Evolutionary conservation across 164 flowering plant genomes (phyloP).

Genomic region (Stephania cephalantha): DNA sequence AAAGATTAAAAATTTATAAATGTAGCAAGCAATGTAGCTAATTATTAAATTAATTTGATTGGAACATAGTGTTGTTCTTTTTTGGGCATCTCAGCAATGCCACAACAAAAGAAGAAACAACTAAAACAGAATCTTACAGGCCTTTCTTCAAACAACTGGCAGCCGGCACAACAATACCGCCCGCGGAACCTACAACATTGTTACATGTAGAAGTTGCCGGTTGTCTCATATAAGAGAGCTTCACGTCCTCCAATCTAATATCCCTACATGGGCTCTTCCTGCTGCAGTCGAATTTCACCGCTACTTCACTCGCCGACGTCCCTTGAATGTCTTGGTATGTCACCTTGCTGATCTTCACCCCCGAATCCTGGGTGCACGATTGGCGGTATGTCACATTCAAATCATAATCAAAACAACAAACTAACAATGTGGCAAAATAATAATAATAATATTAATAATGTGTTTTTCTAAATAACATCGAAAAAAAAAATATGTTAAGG

Average conservation of each 20-base stretch:
- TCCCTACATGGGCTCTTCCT: constrained; percentile 32
- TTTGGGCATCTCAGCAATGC: neutral
- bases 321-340: constrained; percentile 26
- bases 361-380: constrained; percentile 20
- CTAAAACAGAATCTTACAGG: too few relatives aligned
- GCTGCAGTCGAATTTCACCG: constrained; percentile 46
- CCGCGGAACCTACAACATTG: constrained; percentile 27
- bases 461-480: too few relatives aligned
- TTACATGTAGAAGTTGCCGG: constrained; percentile 6
- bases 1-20: too few relatives aligned
- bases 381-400: constrained; percentile 31
- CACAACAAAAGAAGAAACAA: neutral
- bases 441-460: too few relatives aligned
- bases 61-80: neutral
- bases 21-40: too few relatives aligned
- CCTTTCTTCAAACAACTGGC: neutral
- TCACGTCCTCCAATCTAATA: constrained; percentile 13
- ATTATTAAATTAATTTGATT: too few relatives aligned
- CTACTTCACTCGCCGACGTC: constrained; percentile 43
- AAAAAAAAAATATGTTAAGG: too few relatives aligned
- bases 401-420: constrained; percentile 21
- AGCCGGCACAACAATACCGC: constrained; percentile 11
- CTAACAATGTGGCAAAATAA: neutral
- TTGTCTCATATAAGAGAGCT: neutral
- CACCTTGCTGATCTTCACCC: neutral